Base-by-base conservation (phyloP, 2,329 filamentous ascomycete species). In the Sarocladium kiliense region DNA sequence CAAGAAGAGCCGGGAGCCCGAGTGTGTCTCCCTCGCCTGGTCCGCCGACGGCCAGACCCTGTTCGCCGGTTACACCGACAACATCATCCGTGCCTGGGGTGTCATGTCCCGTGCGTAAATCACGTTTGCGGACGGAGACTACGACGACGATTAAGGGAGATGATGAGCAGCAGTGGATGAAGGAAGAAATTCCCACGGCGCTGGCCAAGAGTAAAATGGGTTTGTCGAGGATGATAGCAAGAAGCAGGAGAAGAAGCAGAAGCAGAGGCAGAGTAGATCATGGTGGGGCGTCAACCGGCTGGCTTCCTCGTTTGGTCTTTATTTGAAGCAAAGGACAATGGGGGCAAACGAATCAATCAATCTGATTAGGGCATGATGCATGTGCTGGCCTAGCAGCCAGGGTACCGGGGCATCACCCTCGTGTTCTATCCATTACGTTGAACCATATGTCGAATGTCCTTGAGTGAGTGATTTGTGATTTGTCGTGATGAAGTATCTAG, bases 51-150 rank as follows among this genome's bases (percentile, higher is more conserved):
- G 94, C 75, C 93, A 97, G 87, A 97, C 94, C 73, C 84, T 99
- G 76, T 99, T 99, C 78, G 92, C 94, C 75, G 94, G 94, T 78
- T 99, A 99, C 87, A 99, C 94, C 69, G 94, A 99, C 82, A 97
- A 97, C 87, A 88, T 95, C 81, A 96, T 96, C 81, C 89, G 92
- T 71, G 91, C 90, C 68, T 96, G 91, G 91, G 91, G 91, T 80
- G 91, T 96, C 73, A 96, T 96, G 91, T 94, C 90, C 76, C 85
- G 91, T 77, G 89, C 88, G 79, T 92, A 90, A 75, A 66, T 58
- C 57, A 51, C 30, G 57, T 27, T 25, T n/a, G 21, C 16, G 34
- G 16, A 41, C 9, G 27, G 36, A 11, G 27, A 27, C 32, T 26
- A 41, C 23, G 27, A 32, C n/a, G 27, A 36, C 32, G 39, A 41